Conservation (phyloP, 1,139 yeast species). For the Nadsonia commutata region DNA sequence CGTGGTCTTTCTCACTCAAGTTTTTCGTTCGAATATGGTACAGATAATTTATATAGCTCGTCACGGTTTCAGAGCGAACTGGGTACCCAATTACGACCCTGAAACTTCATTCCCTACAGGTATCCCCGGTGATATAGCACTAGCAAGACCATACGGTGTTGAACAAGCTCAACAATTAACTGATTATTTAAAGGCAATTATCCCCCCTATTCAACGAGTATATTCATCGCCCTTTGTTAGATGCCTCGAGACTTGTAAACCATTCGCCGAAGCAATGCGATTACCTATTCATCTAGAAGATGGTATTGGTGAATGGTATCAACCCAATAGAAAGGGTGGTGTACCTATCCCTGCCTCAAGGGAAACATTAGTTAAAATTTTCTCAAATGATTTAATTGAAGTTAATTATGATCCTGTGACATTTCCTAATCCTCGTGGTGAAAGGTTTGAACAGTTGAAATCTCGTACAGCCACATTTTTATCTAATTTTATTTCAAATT, state of each 20-base stretch:
- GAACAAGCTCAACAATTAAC: conserved; percentile 70
- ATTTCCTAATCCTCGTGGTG: conserved; percentile 54
- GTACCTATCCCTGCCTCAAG: conserved; percentile 40
- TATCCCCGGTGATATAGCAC: conserved; percentile 64
- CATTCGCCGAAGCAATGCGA: conserved; percentile 42
- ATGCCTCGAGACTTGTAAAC: conserved; percentile 74
- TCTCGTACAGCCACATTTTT: conserved; percentile 39
- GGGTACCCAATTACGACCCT: conserved; percentile 39
- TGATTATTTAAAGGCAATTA: conserved; percentile 26
- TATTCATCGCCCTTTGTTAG: conserved; percentile 78
- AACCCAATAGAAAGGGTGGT: conserved; percentile 10
- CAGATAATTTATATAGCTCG: conserved; percentile 11
- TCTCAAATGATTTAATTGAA: conserved; percentile 34
- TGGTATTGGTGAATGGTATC: conserved; percentile 41
- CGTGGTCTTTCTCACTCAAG: too few species aligned
- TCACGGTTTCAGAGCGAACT: conserved; percentile 73
- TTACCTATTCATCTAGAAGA: conserved; percentile 47
- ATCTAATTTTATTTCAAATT: conserved; percentile 33
- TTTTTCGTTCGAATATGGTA: too few species aligned
- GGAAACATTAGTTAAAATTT: conserved; percentile 29
- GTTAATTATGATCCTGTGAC: conserved; percentile 30
- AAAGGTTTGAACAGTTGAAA: conserved; percentile 47
- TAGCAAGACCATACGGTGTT: conserved; percentile 57
- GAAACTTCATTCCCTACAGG: conserved; percentile 73
- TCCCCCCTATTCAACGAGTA: conserved; percentile 44